Evolutionary conservation across 1,284 basidiomycete species (phyloP), one percentile per base, ranked within the genome.

Genomic region (Vanrija humicola): DNA sequence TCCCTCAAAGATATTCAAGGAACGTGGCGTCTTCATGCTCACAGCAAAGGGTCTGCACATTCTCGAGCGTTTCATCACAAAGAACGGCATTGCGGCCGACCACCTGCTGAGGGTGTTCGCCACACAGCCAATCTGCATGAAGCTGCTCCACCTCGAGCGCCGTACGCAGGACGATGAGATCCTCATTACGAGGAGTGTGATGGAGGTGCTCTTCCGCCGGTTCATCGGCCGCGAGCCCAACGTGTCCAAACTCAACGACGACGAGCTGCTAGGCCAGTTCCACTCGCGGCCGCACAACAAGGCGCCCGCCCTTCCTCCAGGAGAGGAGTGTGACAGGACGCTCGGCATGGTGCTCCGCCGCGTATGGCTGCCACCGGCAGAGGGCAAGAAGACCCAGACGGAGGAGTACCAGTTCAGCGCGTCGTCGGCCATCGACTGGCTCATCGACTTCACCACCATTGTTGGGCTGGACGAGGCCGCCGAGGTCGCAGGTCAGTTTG

Each of bases 31-130:
- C 56, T 99, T 93, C 79, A 83, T 89, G 68, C 83, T 97, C 69
- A 98, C 96, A 14, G 90, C 95, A 18, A 99, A 99, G 78, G 96
- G 96, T 54, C 84, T 98, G 50, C 96, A 99, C 72, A 90, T 99
- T 65, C 85, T 99, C 58, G 96, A 99, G 74, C 87, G 96, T 28
- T 99, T 98, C 82, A 97, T 98, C 81, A 90, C 88, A 76, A 97
- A 96, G 82, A 98, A 99, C 75, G 96, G 96, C 64, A 98, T 98
- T 79, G 77, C 79, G 21, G 87, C 89, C 53, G 93, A 97, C 77
- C 88, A 95, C 73, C 84, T 98, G 21, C 84, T 93, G 63, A 84
- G 84, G 47, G 89, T 97, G 44, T 98, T 98, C 73, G 84, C 86
- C 9, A 84, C 88, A 0, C 94, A 98, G 72, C 92, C 95, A 34